These are phyloP conservation scores for Plasmodium malariae DNA, from an alignment of 169 alveolate species.

Conservation along the genomic window DNA sequence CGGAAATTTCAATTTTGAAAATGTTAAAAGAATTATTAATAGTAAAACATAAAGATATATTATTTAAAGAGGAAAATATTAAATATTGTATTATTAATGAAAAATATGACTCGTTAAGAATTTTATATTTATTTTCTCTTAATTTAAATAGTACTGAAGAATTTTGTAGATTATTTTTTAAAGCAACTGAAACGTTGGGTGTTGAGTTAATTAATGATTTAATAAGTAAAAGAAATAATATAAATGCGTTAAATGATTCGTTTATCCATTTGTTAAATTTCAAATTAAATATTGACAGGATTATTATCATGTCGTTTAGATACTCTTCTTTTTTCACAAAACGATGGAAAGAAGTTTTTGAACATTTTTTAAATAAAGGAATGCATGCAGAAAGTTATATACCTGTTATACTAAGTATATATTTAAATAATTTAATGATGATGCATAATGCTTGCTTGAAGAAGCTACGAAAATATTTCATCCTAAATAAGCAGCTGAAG, in stretches of 20 bases:
- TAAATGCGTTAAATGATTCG: slow-evolving; percentile 27
- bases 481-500: slow-evolving; percentile 18
- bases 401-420: slow-evolving; percentile 66
- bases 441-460: slow-evolving; percentile 60
- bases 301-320: slow-evolving; percentile 55
- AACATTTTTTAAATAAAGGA: slow-evolving; percentile 62
- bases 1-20: slow-evolving; percentile 44
- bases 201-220: slow-evolving; percentile 30
- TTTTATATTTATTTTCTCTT: slow-evolving; percentile 51
- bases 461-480: slow-evolving; percentile 40
- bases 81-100: slow-evolving; percentile 61
- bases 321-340: slow-evolving; percentile 47
- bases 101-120: slow-evolving; percentile 61
- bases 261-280: slow-evolving; percentile 32
- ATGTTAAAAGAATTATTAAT: slow-evolving; percentile 52
- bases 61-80: slow-evolving; percentile 31
- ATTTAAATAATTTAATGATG: slow-evolving; percentile 50
- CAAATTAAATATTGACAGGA: slow-evolving; percentile 65
- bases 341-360: slow-evolving; percentile 67
- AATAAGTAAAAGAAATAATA: slow-evolving; percentile 27
- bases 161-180: slow-evolving; percentile 46
- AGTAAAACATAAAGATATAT: slow-evolving; percentile 36
- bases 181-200: slow-evolving; percentile 34
- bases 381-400: slow-evolving; percentile 51
- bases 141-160: slow-evolving; percentile 34